A percentile compares a stretch with the other conserved stretches of the same genome.
Evolutionary conservation across 495 filamentous ascomycete genomes (phyloP).

Genomic region (Melanomma pulvis-pyrius): DNA sequence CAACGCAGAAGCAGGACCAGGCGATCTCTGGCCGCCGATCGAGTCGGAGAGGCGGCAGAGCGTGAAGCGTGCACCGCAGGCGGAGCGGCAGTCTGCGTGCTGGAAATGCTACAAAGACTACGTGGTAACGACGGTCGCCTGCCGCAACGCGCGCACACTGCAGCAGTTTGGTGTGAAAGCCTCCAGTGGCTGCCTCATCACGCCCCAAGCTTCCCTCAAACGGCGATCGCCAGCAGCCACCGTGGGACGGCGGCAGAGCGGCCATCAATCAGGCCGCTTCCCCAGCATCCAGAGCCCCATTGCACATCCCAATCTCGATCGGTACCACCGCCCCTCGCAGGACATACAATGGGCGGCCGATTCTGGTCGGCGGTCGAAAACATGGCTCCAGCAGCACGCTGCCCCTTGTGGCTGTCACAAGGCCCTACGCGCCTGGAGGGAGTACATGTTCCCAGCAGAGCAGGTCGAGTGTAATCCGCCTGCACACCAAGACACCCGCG

Average conservation of each 20-base stretch:
- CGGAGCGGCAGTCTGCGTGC: neutral
- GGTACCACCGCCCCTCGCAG: no score
- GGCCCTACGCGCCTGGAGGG: no score
- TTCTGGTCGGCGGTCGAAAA: no score
- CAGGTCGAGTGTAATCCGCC: no score
- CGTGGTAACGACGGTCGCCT: constrained; percentile 1
- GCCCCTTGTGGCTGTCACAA: no score
- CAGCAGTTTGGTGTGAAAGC: constrained; percentile 3
- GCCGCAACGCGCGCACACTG: constrained; percentile 22
- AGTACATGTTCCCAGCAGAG: neutral
- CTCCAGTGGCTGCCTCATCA: constrained; percentile 8
- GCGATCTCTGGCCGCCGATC: neutral
- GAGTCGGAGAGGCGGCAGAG: no score
- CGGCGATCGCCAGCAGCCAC: constrained; percentile 21
- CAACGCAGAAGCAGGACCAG: constrained; percentile 1
- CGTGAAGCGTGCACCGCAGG: neutral
- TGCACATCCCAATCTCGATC: no score
- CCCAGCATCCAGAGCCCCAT: no score
- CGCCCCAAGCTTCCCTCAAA: constrained; percentile 32
- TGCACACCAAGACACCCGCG: neutral
- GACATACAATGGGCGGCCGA: no score
- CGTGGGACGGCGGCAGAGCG: neutral
- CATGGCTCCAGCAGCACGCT: no score
- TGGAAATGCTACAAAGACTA: neutral
- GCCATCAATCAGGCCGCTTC: constrained; percentile 4